Conservation (phyloP, 2,329 filamentous ascomycete species). For the Alternaria panax region DNA sequence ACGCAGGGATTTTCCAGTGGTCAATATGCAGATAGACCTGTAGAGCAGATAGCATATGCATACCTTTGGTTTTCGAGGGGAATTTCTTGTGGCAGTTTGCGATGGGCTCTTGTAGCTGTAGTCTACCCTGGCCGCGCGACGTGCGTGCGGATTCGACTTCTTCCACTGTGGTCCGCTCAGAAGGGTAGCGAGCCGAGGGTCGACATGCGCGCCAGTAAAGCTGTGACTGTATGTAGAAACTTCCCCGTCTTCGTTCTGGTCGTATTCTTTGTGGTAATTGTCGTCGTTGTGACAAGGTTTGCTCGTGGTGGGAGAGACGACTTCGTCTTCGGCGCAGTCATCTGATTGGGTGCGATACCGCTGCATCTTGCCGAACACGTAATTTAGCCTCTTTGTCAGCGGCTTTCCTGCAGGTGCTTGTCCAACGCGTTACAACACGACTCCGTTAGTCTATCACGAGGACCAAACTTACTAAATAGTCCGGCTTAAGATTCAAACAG, state of each 20-base stretch:
- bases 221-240: not conserved
- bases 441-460: slow-evolving; percentile 3
- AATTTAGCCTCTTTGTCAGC: slow-evolving; percentile 30
- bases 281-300: slow-evolving; percentile 12
- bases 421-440: slow-evolving; percentile 5
- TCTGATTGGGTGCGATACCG: slow-evolving; percentile 33
- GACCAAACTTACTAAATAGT: not conserved
- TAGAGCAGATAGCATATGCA: not conserved
- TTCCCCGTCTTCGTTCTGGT: slow-evolving; percentile 5
- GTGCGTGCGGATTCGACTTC: slow-evolving; percentile 4
- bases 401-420: slow-evolving; percentile 8
- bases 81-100: not conserved
- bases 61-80: slow-evolving; percentile 1
- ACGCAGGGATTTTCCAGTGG: not conserved
- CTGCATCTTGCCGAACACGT: slow-evolving; percentile 39
- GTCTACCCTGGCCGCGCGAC: slow-evolving; percentile 12
- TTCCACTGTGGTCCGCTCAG: slow-evolving; percentile 13
- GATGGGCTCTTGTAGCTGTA: slow-evolving; percentile 7
- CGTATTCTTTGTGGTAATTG: slow-evolving; percentile 12
- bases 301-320: slow-evolving; percentile 13
- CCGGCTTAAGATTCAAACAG: not conserved
- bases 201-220: not conserved
- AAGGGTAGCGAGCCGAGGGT: not conserved
- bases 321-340: slow-evolving; percentile 19
- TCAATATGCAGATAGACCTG: no score